Percentiles rank a stretch among this genome's conserved stretches.
These are phyloP conservation scores for Rhodosporidiobolus odoratus DNA, from an alignment of 768 basidiomycete species.

Conservation along the genomic window DNA sequence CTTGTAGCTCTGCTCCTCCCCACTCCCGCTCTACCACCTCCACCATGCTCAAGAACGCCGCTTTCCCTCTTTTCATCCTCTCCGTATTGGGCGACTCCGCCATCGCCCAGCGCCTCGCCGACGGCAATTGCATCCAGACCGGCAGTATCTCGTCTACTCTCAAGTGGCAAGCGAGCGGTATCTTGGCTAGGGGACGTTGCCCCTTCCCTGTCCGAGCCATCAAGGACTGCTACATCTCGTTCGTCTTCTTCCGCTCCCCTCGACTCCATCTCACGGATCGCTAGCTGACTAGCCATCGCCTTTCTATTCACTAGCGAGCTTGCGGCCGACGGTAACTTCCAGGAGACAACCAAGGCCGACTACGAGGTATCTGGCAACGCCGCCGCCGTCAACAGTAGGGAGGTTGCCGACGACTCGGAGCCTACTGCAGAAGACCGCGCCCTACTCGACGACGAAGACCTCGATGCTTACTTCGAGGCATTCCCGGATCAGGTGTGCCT, in stretches of 20 bases:
- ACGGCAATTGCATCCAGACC: no score
- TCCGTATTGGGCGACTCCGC: no score
- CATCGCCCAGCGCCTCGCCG: no score
- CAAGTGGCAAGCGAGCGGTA: conserved; percentile 18
- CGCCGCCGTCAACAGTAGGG: background rate
- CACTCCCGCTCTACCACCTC: no score
- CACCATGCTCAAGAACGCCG: no score
- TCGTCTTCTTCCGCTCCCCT: background rate
- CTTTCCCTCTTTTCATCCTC: no score
- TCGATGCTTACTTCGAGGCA: conserved; percentile 24
- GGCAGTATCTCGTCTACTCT: no score
- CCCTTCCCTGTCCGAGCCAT: background rate
- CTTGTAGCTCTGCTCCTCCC: no score
- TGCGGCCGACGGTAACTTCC: conserved; percentile 9
- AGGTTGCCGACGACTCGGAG: no score
- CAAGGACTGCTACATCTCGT: conserved; percentile 17
- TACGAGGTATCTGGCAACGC: background rate
- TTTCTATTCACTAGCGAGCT: background rate
- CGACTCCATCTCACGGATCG: no score
- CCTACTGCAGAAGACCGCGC: background rate
- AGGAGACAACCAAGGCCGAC: conserved; percentile 15
- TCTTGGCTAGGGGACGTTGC: background rate
- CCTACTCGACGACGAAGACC: conserved; percentile 15
- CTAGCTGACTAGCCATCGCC: background rate
- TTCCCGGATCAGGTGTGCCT: conserved; percentile 21